These are phyloP conservation scores for Pelargonium fulgidum DNA, from an alignment of 441 rosid genomes.

Conservation along the genomic window DNA sequence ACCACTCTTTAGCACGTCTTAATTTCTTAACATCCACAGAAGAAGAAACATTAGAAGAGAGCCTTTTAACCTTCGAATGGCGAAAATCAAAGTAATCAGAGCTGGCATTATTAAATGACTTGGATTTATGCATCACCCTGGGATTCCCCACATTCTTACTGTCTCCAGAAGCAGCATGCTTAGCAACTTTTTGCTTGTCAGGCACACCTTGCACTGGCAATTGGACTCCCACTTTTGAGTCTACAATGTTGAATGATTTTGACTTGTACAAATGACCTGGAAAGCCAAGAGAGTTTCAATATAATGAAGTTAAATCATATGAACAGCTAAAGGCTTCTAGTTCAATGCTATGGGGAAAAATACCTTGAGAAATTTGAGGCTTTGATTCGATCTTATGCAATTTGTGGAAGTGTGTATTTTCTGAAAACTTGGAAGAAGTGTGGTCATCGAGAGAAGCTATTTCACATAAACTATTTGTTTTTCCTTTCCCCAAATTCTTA, in stretches of 20 bases:
- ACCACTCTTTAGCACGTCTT: slow-evolving; percentile 12
- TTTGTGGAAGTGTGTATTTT: not conserved
- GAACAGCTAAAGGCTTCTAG: slow-evolving; percentile 5
- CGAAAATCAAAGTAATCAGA: slow-evolving; percentile 12
- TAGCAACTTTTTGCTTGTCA: slow-evolving; percentile 4
- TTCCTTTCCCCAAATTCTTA: not conserved
- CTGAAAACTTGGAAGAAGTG: not conserved
- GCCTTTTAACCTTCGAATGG: slow-evolving; percentile 10
- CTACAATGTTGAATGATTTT: slow-evolving; percentile 20
- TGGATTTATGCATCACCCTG: slow-evolving; percentile 18
- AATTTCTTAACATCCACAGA: slow-evolving; percentile 17
- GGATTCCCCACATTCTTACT: slow-evolving; percentile 12
- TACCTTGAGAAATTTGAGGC: slow-evolving; percentile 15
- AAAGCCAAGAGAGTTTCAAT: slow-evolving; percentile 12
- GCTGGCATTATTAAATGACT: slow-evolving; percentile 20
- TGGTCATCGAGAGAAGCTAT: slow-evolving; percentile 3
- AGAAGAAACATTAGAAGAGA: slow-evolving; percentile 11
- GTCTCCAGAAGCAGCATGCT: slow-evolving; percentile 8
- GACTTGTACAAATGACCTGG: slow-evolving; percentile 24
- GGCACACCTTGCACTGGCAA: slow-evolving; percentile 10
- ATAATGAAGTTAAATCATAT: not conserved
- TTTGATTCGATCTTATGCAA: slow-evolving; percentile 14
- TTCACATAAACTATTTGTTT: not conserved
- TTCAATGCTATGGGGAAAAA: slow-evolving; percentile 9
- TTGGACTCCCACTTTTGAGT: slow-evolving; percentile 11